Base-by-base conservation (phyloP, 176 grass and related monocot species). In the Tillandsia fasciculata region DNA sequence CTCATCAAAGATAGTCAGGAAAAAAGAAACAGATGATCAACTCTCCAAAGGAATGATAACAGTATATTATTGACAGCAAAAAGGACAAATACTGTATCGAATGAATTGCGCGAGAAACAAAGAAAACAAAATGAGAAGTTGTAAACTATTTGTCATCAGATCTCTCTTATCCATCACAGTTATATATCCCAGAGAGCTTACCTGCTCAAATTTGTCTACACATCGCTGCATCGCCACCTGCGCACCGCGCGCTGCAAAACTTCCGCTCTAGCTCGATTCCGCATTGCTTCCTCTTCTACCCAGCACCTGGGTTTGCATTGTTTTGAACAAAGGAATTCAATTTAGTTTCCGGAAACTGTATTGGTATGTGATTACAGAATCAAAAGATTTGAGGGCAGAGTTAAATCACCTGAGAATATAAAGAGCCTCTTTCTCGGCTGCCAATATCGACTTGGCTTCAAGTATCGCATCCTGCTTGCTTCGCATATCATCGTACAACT, bases 401-500 rank as follows among this genome's bases (percentile, higher is more conserved):
- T 22, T 27, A 18, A 57, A 79, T 83, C 52, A 99, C 94, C 89
- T 93, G 72, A 99, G 79, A 86, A 99, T 85, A 58, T 73, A 72
- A 68, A 93, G 71, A 75, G 94, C 89, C 74, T 93, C 89, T 76
- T 87, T 93, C 71, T 93, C 89, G 56, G 89, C 79, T 80, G 90
- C 94, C 79, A 90, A 74, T 76, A 48, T 75, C 27, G 82, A 99
- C 77, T 93, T 99, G 50, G 84, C 71, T 79, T 93, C 87, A 80
- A 74, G 74, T 13, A 90, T 49, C 56, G 77, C 78, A 80, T 99
- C 77, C 74, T 86, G 71, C 54, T 88, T 99, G 57, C 63, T 70
- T 63, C 26, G 67, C 53, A 93, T 28, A 51, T 90, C 84, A 75
- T 49, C 65, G 20, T 66, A 82, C 51, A 83, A 71, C 20, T 76